phyloP scores from a whole-genome alignment of 2,329 filamentous ascomycete genomes.

The Beauveria brongniartii region DNA sequence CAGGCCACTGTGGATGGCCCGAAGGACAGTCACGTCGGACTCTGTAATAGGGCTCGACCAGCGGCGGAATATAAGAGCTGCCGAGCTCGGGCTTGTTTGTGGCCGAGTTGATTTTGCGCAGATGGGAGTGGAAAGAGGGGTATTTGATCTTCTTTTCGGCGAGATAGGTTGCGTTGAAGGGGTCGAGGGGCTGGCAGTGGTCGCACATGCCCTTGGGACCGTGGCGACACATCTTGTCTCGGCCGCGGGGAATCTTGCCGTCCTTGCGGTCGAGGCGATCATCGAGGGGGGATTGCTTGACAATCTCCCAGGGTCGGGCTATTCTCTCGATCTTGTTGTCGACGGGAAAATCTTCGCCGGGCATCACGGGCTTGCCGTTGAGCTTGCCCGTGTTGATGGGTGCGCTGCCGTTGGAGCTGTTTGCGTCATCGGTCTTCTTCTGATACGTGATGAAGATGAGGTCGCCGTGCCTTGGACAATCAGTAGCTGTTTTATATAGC shows the following conservation, averaged over 20 bases:
- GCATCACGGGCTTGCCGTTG: conserved; percentile 67
- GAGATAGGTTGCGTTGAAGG: conserved; percentile 82
- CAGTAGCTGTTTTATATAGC: conserved; percentile 18
- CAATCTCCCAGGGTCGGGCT: conserved; percentile 65
- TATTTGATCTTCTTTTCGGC: conserved; percentile 98
- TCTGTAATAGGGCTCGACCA: conserved; percentile 86
- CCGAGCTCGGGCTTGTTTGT: conserved; percentile 95
- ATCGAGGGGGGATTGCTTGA: conserved; percentile 81
- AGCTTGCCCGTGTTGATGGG: conserved; percentile 54
- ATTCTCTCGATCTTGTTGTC: conserved; percentile 57
- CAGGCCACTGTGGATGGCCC: conserved; percentile 87
- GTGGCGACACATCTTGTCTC: conserved; percentile 90
- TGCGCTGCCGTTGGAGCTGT: conserved; percentile 27
- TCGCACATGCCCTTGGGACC: conserved; percentile 98
- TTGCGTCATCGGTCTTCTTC: conserved; percentile 38
- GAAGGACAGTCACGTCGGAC: conserved; percentile 85
- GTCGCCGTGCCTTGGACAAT: conserved; percentile 65
- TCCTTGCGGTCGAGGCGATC: conserved; percentile 77
- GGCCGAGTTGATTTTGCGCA: conserved; percentile 89
- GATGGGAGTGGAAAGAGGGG: conserved; percentile 86
- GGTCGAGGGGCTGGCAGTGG: conserved; percentile 95
- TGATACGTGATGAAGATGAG: conserved; percentile 81
- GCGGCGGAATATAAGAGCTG: conserved; percentile 90
- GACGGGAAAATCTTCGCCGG: conserved; percentile 59
- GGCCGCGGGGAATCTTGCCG: conserved; percentile 75